Percentiles rank a stretch among this genome's conserved stretches.
Evolutionary conservation across 495 filamentous ascomycete genomes (phyloP).

Genomic region (Daldinia bambusicola): DNA sequence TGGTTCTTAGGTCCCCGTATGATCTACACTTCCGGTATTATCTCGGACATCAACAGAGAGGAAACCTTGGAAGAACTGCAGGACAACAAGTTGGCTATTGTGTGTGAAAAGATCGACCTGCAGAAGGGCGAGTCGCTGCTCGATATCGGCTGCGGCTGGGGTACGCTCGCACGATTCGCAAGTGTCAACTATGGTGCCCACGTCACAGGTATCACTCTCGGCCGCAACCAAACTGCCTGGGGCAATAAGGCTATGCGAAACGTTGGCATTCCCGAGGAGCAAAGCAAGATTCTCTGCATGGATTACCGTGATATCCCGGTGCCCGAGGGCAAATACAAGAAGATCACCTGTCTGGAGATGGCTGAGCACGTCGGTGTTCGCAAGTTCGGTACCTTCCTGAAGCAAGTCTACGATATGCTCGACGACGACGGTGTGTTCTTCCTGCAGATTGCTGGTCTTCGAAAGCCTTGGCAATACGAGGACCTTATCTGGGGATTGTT

Average conservation of each 20-base stretch:
- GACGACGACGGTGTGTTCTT: slow-evolving; percentile 87
- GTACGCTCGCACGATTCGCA: slow-evolving; percentile 83
- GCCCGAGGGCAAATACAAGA: slow-evolving; percentile 75
- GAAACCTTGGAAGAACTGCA: slow-evolving; percentile 86
- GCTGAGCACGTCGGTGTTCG: slow-evolving; percentile 89
- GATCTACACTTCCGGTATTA: slow-evolving; percentile 88
- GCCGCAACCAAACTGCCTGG: slow-evolving; percentile 86
- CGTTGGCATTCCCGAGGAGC: slow-evolving; percentile 72
- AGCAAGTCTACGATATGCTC: slow-evolving; percentile 84
- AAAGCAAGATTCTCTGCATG: slow-evolving; percentile 81
- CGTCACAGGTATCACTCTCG: slow-evolving; percentile 82
- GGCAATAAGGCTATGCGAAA: slow-evolving; percentile 78
- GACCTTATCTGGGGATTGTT: slow-evolving; percentile 88
- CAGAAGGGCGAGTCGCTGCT: slow-evolving; percentile 76
- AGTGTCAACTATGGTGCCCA: slow-evolving; percentile 80
- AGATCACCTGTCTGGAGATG: slow-evolving; percentile 92
- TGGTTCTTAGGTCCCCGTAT: slow-evolving; percentile 92
- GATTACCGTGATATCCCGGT: slow-evolving; percentile 86
- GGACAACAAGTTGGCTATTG: slow-evolving; percentile 87
- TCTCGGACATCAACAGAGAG: slow-evolving; percentile 77
- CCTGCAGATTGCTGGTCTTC: slow-evolving; percentile 83
- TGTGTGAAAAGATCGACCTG: slow-evolving; percentile 85
- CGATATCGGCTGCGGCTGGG: slow-evolving; percentile 90
- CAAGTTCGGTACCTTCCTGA: slow-evolving; percentile 73
- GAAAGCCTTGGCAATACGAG: slow-evolving; percentile 89